Evolutionary conservation across 352 stramenopile species (phyloP), one percentile per base, ranked within the genome.

Genomic region (Nannochloropsis limnetica): DNA sequence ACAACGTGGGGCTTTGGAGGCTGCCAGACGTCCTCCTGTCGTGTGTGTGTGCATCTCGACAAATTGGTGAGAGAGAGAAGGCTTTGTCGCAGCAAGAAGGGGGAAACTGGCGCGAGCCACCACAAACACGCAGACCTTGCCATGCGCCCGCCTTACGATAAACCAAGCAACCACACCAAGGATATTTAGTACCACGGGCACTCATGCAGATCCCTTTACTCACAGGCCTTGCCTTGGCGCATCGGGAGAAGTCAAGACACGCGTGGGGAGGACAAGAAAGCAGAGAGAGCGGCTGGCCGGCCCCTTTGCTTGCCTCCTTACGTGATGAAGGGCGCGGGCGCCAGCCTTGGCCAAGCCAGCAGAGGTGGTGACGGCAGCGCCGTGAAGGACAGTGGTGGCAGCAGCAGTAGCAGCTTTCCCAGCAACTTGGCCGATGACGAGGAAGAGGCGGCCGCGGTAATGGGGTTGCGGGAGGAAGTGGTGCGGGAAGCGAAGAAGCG

Each of bases 251-350:
- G 37, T 49, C 2, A 49, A 49, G 37, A 49, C 1, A 49, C 8
- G 37, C 37, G 11, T 17, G 0, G 37, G 37, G 37, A 49, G 37
- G 17, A 17, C 8, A 49, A 49, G 37, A 49, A 49, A 15, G 37
- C 37, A 49, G 37, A 49, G 37, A 49, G 8, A 49, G 37, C 37
- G 37, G 37, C 37, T 74, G 61, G 61, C n/a, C 44, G 61, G 61
- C 61, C 61, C 61, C 61, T n/a, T n/a, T n/a, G n/a, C n/a, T n/a
- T 0, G n/a, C 61, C 25, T 29, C 1, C 61, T 25, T 29, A 74
- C 25, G n/a, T n/a, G n/a, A 74, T 74, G 61, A 74, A 74, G 61
- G 61, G 61, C 25, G 61, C 61, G 61, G 61, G 61, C 25, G n/a
- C 61, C 25, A 74, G 9, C 61, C 61, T 74, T 29, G 61, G 61